Evolutionary conservation across 179 eudicot genomes (phyloP).

Genomic region (Drosera spatulata): DNA sequence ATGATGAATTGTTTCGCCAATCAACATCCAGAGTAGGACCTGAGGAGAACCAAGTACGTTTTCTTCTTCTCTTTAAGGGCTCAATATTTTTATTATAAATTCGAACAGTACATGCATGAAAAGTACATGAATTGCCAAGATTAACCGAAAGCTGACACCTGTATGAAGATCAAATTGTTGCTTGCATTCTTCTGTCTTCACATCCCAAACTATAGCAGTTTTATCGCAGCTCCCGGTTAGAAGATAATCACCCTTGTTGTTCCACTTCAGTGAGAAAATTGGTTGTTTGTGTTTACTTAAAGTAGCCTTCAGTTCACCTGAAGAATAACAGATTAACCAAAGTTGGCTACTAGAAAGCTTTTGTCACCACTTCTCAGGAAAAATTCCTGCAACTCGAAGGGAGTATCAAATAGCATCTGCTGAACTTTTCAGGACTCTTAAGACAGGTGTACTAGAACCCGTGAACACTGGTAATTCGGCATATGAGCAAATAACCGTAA

Average conservation of each 20-base stretch:
- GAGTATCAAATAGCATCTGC: too few species aligned
- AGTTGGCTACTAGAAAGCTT: too few species aligned
- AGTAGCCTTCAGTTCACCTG: conserved; percentile 71
- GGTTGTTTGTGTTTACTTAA: conserved; percentile 81
- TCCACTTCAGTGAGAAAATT: conserved; percentile 87
- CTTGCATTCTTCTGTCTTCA: conserved; percentile 62
- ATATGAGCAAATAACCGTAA: too few species aligned
- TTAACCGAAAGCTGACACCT: conserved; percentile 20
- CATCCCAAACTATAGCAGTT: conserved; percentile 95
- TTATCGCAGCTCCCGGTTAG: conserved; percentile 89
- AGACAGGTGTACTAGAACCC: too few species aligned
- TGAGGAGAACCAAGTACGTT: conserved; percentile 15
- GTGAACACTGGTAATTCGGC: too few species aligned
- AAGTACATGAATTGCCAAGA: too few species aligned
- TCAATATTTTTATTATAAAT: not conserved
- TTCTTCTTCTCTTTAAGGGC: too few species aligned
- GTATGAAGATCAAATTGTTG: conserved; percentile 78
- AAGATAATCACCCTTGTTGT: conserved; percentile 84
- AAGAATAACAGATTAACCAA: conserved; percentile 1
- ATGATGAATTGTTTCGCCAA: conserved; percentile 84
- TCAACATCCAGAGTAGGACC: conserved; percentile 96
- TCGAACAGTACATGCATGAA: too few species aligned
- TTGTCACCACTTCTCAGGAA: too few species aligned
- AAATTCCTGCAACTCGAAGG: too few species aligned
- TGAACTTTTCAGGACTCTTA: too few species aligned